phyloP scores from a whole-genome alignment of 345 rosid genomes.

The Noccaea bulbosa region DNA sequence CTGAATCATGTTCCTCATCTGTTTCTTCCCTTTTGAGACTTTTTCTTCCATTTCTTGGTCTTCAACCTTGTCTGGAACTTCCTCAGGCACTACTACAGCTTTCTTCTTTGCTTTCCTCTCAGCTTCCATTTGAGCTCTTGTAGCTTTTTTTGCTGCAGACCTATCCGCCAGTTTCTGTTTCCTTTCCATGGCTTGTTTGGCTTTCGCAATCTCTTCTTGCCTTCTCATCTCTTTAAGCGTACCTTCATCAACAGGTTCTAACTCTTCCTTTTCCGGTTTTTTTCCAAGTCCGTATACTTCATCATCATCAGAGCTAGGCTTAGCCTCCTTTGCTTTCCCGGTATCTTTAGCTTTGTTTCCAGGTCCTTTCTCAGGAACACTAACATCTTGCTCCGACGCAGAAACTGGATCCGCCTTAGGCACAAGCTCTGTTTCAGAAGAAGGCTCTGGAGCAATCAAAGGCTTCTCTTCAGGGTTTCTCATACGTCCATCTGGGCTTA shows the following conservation, averaged over 20 bases:
- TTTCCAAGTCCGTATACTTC: conserved; percentile 45
- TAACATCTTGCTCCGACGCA: conserved; percentile 46
- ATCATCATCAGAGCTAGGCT: conserved; percentile 31
- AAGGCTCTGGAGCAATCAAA: conserved; percentile 47
- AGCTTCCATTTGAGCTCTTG: conserved; percentile 80
- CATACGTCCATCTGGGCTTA: conserved; percentile 79
- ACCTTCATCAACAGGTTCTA: conserved; percentile 53
- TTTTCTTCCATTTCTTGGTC: conserved; percentile 42
- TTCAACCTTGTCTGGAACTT: conserved; percentile 39
- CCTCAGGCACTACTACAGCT: conserved; percentile 59
- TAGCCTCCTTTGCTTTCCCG: conserved; percentile 39
- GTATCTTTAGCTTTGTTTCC: conserved; percentile 20
- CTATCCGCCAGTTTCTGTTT: conserved; percentile 83
- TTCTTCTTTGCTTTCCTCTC: conserved; percentile 86
- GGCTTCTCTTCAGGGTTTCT: conserved; percentile 85
- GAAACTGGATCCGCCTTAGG: conserved; percentile 57
- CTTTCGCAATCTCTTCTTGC: conserved; percentile 75
- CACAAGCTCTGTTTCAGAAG: conserved; percentile 43
- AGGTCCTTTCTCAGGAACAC: conserved; percentile 23
- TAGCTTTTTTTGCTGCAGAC: conserved; percentile 78
- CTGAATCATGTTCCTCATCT: conserved; percentile 48
- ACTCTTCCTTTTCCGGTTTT: conserved; percentile 44
- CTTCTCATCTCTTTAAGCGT: conserved; percentile 80
- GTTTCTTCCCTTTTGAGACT: conserved; percentile 46
- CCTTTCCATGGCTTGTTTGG: conserved; percentile 81